A percentile compares a stretch with the other conserved stretches of the same genome.
Evolutionary conservation across 78 protist genomes (phyloP).

Genomic region (Dictyostelium capitatum): DNA sequence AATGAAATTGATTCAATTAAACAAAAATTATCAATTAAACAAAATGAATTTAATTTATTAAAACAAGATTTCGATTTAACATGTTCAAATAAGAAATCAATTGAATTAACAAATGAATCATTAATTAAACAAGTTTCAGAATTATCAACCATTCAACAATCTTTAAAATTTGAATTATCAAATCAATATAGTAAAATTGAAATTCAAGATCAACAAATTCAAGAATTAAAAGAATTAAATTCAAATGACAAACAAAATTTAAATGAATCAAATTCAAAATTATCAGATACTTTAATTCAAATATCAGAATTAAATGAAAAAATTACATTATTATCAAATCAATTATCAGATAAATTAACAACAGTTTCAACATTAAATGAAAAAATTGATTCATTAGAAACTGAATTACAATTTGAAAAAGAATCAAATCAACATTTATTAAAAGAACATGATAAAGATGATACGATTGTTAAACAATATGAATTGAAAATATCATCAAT

Average conservation of each 20-base stretch:
- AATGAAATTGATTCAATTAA: not conserved
- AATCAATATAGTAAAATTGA: not conserved
- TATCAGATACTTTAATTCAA: not conserved
- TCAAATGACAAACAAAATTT: not conserved
- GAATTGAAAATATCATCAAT: not conserved
- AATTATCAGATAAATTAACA: not conserved
- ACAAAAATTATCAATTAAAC: not conserved
- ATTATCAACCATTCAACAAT: not conserved
- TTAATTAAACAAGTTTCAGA: not conserved
- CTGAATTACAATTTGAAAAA: not conserved
- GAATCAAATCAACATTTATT: not conserved
- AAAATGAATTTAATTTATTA: not conserved
- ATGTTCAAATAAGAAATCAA: not conserved
- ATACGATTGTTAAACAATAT: not conserved
- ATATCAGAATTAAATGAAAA: not conserved
- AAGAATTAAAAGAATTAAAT: not conserved
- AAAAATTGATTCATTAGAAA: slow-evolving; percentile 5
- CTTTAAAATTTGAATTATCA: not conserved
- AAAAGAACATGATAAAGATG: not conserved
- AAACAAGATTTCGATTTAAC: not conserved
- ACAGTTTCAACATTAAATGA: not conserved
- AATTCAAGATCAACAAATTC: not conserved
- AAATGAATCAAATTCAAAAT: not conserved
- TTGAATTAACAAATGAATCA: not conserved
- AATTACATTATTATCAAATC: not conserved